phyloP scores from a whole-genome alignment of 306 rosid species.

The Trifolium subterraneum region DNA sequence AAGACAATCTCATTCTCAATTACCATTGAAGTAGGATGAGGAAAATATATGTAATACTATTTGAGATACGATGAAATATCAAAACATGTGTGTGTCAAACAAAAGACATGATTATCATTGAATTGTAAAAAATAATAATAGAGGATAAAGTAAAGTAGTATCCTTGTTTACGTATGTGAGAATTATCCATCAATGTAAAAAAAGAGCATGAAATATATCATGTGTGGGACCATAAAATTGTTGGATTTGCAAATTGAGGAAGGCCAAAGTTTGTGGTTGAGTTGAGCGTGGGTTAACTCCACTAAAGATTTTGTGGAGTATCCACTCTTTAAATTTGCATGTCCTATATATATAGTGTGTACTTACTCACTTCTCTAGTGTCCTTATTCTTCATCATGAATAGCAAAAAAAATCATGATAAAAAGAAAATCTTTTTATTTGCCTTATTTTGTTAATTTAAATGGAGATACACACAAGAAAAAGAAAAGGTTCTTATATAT shows the following conservation, averaged over 20 bases:
- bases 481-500: slow-evolving; percentile 14
- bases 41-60: no score
- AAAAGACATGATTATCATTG: background rate
- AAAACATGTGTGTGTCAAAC: background rate
- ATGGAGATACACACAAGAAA: slow-evolving; percentile 11
- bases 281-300: slow-evolving; percentile 66
- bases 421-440: slow-evolving; percentile 18
- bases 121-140: background rate
- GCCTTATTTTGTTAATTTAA: slow-evolving; percentile 29
- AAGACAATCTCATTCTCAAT: no score
- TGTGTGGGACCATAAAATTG: slow-evolving; percentile 42
- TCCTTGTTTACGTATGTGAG: background rate
- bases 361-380: slow-evolving; percentile 47
- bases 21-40: no score
- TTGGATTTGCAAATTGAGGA: slow-evolving; percentile 37
- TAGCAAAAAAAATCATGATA: background rate
- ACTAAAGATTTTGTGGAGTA: slow-evolving; percentile 56
- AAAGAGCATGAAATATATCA: slow-evolving; percentile 23
- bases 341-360: slow-evolving; percentile 40
- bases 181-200: slow-evolving; percentile 22
- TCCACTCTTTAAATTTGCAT: slow-evolving; percentile 53
- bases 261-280: slow-evolving; percentile 36
- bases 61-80: no score
- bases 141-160: background rate
- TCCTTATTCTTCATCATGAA: slow-evolving; percentile 46